Evolutionary conservation across 1,139 yeast genomes (phyloP).

Genomic region (Suhomyces guaymorum): DNA sequence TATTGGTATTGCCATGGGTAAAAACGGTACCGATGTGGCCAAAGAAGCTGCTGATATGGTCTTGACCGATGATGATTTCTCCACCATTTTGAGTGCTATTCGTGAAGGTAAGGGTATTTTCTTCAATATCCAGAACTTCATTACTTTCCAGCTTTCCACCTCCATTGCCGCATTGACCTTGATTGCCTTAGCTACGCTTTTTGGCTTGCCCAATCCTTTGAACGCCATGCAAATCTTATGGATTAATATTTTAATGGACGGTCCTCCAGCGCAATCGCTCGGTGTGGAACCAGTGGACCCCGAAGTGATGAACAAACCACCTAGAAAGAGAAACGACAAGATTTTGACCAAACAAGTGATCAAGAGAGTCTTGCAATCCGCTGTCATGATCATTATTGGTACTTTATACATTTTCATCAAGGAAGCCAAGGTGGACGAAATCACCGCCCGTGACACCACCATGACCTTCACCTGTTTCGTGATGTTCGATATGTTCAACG

Average conservation of each 20-base stretch:
- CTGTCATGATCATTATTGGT: constrained; percentile 69
- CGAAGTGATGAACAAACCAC: constrained; percentile 92
- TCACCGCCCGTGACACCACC: constrained; percentile 95
- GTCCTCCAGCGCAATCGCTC: constrained; percentile 97
- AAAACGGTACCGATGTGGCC: constrained; percentile 96
- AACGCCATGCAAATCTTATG: constrained; percentile 98
- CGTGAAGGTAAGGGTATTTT: constrained; percentile 97
- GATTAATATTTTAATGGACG: constrained; percentile 98
- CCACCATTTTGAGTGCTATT: constrained; percentile 87
- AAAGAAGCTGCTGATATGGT: constrained; percentile 99
- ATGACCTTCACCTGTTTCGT: constrained; percentile 98
- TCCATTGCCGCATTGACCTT: constrained; percentile 92
- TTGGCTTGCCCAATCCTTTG: constrained; percentile 90
- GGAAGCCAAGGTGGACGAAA: constrained; percentile 79
- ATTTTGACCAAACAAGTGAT: constrained; percentile 71
- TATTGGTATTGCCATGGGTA: constrained; percentile 97
- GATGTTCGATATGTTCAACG: constrained; percentile 93
- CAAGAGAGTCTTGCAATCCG: constrained; percentile 73
- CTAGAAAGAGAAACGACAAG: constrained; percentile 80
- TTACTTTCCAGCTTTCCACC: constrained; percentile 92
- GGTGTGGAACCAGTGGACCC: constrained; percentile 98
- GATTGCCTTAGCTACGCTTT: constrained; percentile 82
- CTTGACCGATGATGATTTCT: constrained; percentile 91
- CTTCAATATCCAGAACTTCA: constrained; percentile 87
- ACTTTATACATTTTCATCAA: constrained; percentile 80